A percentile compares a stretch with the other conserved stretches of the same genome.
Evolutionary conservation across 2,329 filamentous ascomycete species (phyloP).

Genomic region (Chalaropsis ovoidea): DNA sequence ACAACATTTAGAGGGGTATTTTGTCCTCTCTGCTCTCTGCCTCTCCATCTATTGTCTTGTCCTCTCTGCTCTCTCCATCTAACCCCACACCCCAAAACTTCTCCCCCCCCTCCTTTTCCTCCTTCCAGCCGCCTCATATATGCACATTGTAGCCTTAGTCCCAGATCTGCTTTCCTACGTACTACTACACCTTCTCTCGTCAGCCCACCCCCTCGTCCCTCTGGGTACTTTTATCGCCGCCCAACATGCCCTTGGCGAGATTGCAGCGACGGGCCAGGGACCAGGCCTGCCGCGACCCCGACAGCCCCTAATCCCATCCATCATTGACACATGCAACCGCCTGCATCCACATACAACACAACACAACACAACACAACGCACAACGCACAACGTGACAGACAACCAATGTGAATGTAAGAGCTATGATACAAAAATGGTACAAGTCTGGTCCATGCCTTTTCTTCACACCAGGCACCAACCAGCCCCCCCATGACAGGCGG

Average conservation of each 20-base stretch:
- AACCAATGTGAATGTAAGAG: constrained; percentile 11
- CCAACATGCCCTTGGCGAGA: background rate
- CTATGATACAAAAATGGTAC: constrained; percentile 19
- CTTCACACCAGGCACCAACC: background rate
- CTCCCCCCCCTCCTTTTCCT: background rate
- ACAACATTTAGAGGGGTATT: background rate
- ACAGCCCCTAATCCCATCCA: background rate
- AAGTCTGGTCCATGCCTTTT: constrained; percentile 12
- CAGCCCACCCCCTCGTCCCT: background rate
- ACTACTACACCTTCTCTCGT: too few species aligned
- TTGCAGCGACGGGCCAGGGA: background rate
- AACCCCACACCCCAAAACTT: background rate
- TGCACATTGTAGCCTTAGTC: background rate
- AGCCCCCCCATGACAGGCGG: background rate
- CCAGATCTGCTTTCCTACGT: background rate
- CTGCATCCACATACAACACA: background rate
- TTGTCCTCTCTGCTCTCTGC: too few species aligned
- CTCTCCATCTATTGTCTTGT: background rate
- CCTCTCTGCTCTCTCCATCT: background rate
- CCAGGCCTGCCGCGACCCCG: background rate
- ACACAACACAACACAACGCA: background rate
- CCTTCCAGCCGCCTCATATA: constrained; percentile 2
- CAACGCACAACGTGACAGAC: background rate
- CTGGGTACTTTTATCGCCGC: background rate
- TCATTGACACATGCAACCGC: background rate